Evolutionary conservation across 495 filamentous ascomycete species (phyloP), one percentile per base, ranked within the genome.

Genomic region (Hypoxylon intermedium): DNA sequence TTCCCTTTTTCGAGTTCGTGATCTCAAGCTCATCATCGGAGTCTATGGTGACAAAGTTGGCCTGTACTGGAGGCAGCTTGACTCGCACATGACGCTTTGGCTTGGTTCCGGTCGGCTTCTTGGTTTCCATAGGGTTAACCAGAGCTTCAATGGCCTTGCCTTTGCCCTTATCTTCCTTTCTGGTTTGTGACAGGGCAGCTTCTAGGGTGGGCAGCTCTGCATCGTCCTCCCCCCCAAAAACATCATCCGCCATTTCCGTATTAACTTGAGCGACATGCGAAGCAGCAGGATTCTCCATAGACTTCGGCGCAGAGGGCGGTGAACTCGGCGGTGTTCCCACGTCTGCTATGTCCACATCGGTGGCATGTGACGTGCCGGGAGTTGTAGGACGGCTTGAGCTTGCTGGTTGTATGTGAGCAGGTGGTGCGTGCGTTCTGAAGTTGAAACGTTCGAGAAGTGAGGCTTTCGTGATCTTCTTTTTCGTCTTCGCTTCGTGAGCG

Each of bases 401-500:
- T 74, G 16, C 77, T 78, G 9, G 81, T 82, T 52, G 70, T 11
- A 52, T 18, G 0, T 67, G 57, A 6, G 58, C 33, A 26, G 82
- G 74, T 55, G 78, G 49, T 6, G 68, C 73, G 21, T 67, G 67
- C 7, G 65, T 68, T 53, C 72, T 82, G 64, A 88, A 93, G 68
- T 91, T 90, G 76, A 97, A 96, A 23, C 83, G 82, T 31, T 90
- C 87, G 69, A 99, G 90, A 16, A 98, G 79, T 43, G 89, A 88
- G 13, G 89, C 83, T 68, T 91, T 96, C 9, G 86, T 87, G 50
- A 97, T 89, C 74, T 92, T 97, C 78, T 94, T 97, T 77, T 89
- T 94, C 2, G 92, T 93, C 69, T 84, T 88, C 5, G 90, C 88
- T 68, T 97, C 85, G 70, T 98, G 92, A n/a, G 89, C 83, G 18